These are phyloP conservation scores for Diaporthe sp. DNA, from an alignment of 2,329 filamentous ascomycete genomes.

Conservation along the genomic window DNA sequence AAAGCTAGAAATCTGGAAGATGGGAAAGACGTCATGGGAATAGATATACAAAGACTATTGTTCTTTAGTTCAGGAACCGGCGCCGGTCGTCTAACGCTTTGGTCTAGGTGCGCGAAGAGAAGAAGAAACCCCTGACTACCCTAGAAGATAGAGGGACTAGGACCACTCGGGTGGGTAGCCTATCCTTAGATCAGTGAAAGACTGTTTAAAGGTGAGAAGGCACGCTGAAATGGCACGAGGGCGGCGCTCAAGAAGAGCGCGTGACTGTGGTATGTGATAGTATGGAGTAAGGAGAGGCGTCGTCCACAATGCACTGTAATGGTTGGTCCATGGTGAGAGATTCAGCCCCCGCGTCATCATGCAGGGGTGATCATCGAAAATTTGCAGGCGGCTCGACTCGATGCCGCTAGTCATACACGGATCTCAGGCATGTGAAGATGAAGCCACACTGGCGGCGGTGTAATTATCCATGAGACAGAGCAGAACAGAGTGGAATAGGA, in stretches of 20 bases:
- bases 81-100: neutral
- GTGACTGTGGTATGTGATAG: conserved; percentile 1
- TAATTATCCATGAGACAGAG: neutral
- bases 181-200: neutral
- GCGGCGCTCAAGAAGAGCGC: neutral
- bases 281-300: neutral
- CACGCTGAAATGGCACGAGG: neutral
- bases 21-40: conserved; percentile 24
- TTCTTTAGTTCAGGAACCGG: conserved; percentile 14
- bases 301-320: neutral
- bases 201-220: neutral
- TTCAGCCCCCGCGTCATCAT: conserved; percentile 30
- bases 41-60: conserved; percentile 27
- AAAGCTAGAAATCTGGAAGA: neutral
- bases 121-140: conserved; percentile 22
- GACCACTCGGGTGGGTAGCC: neutral
- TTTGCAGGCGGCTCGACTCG: conserved; percentile 9
- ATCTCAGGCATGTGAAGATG: conserved; percentile 40
- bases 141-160: neutral
- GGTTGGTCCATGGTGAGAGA: neutral
- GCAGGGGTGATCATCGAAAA: conserved; percentile 16
- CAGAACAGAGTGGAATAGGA: neutral
- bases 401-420: neutral
- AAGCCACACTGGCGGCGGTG: conserved; percentile 22
- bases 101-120: neutral